Conservation (phyloP, 2,329 filamentous ascomycete species). For the Hymenoscyphus salicellus region DNA sequence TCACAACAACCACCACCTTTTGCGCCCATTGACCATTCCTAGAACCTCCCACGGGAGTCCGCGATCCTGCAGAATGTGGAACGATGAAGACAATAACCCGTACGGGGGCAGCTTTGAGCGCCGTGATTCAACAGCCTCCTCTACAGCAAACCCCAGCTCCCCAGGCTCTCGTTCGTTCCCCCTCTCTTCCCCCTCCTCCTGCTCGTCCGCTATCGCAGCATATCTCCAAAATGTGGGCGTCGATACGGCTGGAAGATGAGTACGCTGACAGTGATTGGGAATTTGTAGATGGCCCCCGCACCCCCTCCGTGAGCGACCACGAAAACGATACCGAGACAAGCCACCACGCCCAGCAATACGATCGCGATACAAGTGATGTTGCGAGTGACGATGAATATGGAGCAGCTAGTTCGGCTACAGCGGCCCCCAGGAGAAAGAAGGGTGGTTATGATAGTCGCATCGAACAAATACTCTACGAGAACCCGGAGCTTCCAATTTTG, state of each 20-base stretch:
- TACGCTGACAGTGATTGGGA: conserved; percentile 47
- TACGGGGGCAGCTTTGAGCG: conserved; percentile 89
- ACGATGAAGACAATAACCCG: conserved; percentile 98
- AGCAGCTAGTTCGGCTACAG: conserved; percentile 36
- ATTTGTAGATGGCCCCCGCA: conserved; percentile 41
- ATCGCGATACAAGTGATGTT: conserved; percentile 40
- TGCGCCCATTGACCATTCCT: conserved; percentile 17
- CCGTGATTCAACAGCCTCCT: conserved; percentile 73
- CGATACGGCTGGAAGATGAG: conserved; percentile 37
- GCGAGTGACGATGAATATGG: conserved; percentile 50
- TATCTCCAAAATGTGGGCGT: conserved; percentile 38
- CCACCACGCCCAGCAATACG: conserved; percentile 23
- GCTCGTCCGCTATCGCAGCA: not conserved
- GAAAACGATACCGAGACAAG: conserved; percentile 22
- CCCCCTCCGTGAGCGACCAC: conserved; percentile 63
- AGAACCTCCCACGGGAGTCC: conserved; percentile 24
- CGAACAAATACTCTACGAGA: conserved; percentile 95
- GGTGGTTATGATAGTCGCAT: conserved; percentile 92
- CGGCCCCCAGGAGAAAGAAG: conserved; percentile 64
- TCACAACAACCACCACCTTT: conserved; percentile 14
- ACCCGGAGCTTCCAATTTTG: conserved; percentile 81
- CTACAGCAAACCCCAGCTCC: conserved; percentile 62
- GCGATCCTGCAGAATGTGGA: conserved; percentile 80
- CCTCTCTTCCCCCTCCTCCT: conserved; percentile 11
- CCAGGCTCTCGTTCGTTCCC: conserved; percentile 52